Percentiles rank a stretch among this genome's conserved stretches.
phyloP scores from a whole-genome alignment of 129 eudicot genomes.

The Lactuca saligna region DNA sequence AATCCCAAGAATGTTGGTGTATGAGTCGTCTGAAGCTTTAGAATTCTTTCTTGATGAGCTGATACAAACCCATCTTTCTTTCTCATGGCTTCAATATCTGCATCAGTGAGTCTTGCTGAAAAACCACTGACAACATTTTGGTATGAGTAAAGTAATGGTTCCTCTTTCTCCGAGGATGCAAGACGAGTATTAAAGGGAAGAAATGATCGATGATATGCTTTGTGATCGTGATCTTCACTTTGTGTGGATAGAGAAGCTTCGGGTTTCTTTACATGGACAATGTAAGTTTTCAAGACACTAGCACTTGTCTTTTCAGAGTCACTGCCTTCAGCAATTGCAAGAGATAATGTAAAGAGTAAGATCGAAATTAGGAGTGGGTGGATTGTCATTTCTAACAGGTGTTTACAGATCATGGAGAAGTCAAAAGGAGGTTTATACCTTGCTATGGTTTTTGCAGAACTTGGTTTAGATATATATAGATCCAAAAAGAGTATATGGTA shows the following conservation, averaged over 20 bases:
- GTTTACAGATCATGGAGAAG: not conserved
- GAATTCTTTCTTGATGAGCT: conserved; percentile 19
- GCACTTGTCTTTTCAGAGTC: not conserved
- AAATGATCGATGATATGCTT: conserved; percentile 25
- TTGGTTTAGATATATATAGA: not conserved
- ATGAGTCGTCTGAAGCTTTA: conserved; percentile 30
- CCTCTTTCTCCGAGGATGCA: conserved; percentile 1
- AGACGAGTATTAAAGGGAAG: conserved; percentile 13
- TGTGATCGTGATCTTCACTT: not conserved
- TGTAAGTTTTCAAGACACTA: conserved; percentile 25
- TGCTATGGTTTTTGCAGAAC: not conserved
- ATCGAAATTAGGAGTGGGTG: conserved; percentile 14
- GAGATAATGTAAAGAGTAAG: conserved; percentile 17
- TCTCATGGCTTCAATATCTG: conserved; percentile 28
- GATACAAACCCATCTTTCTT: conserved; percentile 29
- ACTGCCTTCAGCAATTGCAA: conserved; percentile 10
- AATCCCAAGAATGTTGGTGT: conserved; percentile 36
- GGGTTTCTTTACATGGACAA: conserved; percentile 34
- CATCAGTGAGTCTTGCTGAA: conserved; percentile 32
- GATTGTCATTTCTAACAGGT: conserved; percentile 9
- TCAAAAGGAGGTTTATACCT: not conserved
- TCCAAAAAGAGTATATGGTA: not conserved
- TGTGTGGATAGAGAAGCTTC: not conserved
- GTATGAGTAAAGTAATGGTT: conserved; percentile 36
- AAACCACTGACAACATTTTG: conserved; percentile 32